These are phyloP conservation scores for Colletotrichum shisoi DNA, from an alignment of 2,329 filamentous ascomycete species.

Conservation along the genomic window DNA sequence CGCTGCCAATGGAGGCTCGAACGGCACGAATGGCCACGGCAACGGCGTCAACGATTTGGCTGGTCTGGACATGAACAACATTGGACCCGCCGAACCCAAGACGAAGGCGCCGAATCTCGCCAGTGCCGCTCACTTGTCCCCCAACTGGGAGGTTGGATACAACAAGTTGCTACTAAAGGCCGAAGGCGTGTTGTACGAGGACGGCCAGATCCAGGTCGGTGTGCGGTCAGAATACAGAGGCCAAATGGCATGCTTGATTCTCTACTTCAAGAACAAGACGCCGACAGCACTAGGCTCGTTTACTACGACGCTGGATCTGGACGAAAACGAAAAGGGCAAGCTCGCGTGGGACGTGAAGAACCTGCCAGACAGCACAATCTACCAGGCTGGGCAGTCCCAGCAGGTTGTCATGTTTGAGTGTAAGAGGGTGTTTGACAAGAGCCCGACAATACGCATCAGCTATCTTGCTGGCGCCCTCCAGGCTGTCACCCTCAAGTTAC, in stretches of 20 bases:
- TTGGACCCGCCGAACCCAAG: slow-evolving; percentile 65
- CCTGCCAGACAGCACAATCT: slow-evolving; percentile 82
- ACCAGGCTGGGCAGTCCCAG: slow-evolving; percentile 79
- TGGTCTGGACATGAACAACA: slow-evolving; percentile 78
- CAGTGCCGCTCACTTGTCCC: slow-evolving; percentile 89
- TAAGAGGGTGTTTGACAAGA: slow-evolving; percentile 78
- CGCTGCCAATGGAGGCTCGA: slow-evolving; percentile 53
- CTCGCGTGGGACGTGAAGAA: slow-evolving; percentile 88
- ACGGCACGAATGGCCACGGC: slow-evolving; percentile 60
- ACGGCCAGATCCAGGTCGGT: slow-evolving; percentile 91
- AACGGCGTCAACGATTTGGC: slow-evolving; percentile 72
- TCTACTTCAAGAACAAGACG: slow-evolving; percentile 96
- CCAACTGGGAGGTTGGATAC: slow-evolving; percentile 92
- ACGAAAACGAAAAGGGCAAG: slow-evolving; percentile 68
- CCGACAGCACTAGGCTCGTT: slow-evolving; percentile 85
- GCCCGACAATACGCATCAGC: slow-evolving; percentile 90
- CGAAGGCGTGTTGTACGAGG: slow-evolving; percentile 93
- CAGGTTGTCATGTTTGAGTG: slow-evolving; percentile 96
- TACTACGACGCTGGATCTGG: slow-evolving; percentile 90
- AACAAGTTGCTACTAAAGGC: slow-evolving; percentile 79
- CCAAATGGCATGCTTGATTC: slow-evolving; percentile 93
- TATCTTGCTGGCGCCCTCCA: slow-evolving; percentile 94
- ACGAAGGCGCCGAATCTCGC: slow-evolving; percentile 82
- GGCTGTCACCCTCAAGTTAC: slow-evolving; percentile 88
- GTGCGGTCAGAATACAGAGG: slow-evolving; percentile 92